These are phyloP conservation scores for Coniochaeta sp. DNA, from an alignment of 2,329 filamentous ascomycete genomes.

Conservation along the genomic window DNA sequence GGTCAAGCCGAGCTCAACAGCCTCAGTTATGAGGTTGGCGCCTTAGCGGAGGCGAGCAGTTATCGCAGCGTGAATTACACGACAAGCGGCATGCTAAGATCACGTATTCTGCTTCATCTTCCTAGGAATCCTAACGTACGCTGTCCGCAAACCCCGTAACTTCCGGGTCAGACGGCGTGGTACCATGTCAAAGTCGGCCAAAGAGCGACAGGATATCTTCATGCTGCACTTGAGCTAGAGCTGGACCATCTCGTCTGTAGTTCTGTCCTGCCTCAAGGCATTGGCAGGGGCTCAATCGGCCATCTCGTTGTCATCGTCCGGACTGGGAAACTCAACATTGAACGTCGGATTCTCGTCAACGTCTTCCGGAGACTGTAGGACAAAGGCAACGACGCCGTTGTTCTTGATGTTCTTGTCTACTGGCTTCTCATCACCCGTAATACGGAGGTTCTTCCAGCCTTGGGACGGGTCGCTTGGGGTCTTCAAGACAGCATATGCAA, in stretches of 20 bases:
- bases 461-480: conserved; percentile 33
- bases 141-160: no score
- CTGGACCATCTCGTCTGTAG: background rate
- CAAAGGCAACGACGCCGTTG: conserved; percentile 42
- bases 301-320: conserved; percentile 29
- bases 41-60: background rate
- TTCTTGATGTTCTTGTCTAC: conserved; percentile 36
- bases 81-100: background rate
- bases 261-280: background rate
- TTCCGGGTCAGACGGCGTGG: background rate
- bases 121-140: background rate
- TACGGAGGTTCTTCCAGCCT: conserved; percentile 42
- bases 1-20: background rate
- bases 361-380: conserved; percentile 29
- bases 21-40: background rate
- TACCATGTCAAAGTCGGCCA: background rate
- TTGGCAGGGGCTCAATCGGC: background rate
- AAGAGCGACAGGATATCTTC: background rate
- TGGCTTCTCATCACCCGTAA: conserved; percentile 29
- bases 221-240: background rate
- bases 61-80: background rate
- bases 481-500: conserved; percentile 40
- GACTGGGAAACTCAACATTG: conserved; percentile 24
- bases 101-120: background rate
- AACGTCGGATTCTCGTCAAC: conserved; percentile 31